Percentiles rank a stretch among this genome's conserved stretches.
These are phyloP conservation scores for Deinandra increscens DNA, from an alignment of 129 eudicot genomes.

Conservation along the genomic window DNA sequence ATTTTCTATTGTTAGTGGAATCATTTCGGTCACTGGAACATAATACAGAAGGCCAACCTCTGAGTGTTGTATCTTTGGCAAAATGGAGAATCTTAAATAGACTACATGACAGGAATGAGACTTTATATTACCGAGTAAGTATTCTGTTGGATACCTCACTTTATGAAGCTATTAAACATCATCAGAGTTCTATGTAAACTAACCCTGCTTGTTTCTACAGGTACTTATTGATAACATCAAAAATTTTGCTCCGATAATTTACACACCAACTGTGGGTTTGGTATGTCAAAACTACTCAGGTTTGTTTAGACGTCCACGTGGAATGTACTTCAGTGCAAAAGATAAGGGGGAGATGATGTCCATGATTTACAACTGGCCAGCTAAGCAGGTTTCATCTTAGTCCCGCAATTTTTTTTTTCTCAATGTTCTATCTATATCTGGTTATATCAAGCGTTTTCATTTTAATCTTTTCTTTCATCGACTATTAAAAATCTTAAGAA, in stretches of 20 bases:
- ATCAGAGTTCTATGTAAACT: no score
- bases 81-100: conserved; percentile 94
- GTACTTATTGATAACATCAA: conserved; percentile 90
- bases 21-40: conserved; percentile 85
- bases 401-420: no score
- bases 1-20: conserved; percentile 54
- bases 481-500: no score
- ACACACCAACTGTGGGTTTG: conserved; percentile 97
- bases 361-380: no score
- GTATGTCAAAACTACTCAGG: conserved; percentile 99
- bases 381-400: conserved; percentile 66
- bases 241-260: conserved; percentile 93
- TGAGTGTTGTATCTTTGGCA: conserved; percentile 51
- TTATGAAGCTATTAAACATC: conserved; percentile 3
- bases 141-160: conserved; percentile 20
- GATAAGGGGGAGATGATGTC: no score
- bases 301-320: conserved; percentile 93
- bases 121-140: conserved; percentile 91
- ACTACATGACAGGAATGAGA: conserved; percentile 95
- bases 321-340: no score
- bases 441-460: background rate
- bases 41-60: conserved; percentile 78
- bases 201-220: conserved; percentile 42
- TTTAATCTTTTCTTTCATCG: no score
- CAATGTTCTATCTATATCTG: background rate